Evolutionary conservation across 352 stramenopile species (phyloP), one percentile per base, ranked within the genome.

Genomic region (Blastocystis sp.): DNA sequence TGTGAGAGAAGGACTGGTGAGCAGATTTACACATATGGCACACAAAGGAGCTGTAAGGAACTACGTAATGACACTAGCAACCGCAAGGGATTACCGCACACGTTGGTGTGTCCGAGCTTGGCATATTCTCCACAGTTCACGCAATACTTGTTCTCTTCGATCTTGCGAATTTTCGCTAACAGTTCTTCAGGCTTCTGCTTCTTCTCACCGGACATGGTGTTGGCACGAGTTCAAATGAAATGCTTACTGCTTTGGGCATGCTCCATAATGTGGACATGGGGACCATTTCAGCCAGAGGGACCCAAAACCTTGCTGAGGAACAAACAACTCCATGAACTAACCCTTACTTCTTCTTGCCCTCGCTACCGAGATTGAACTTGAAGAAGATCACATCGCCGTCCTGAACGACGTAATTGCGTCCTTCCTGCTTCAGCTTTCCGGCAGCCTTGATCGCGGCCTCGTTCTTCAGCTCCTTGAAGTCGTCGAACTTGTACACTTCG

Each of bases 341-440:
- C 70, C 70, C 56, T 84, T 91, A 90, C 86, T 95, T 95, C 90
- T 95, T 96, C 89, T 94, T 94, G 40, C 87, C 81, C 28, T 91
- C 91, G 59, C 92, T 94, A 52, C 60, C 65, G 40, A 92, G 90
- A 88, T 96, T 96, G 90, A 96, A 94, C 91, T 95, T 95, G 88
- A 97, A 97, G 59, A 95, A 91, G 34, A 94, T 92, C 91, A 97
- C 95, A 90, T 96, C 94, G 64, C 94, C 94, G 88, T 96, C 93
- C 86, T 96, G 90, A 88, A 97, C 93, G 7, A 93, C 90, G 82
- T 97, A 97, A 23, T 90, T 90, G 82, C 95, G 95, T 82, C 94
- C 94, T 91, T 97, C 93, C 88, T 95, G 91, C 80, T 92, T 89
- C 80, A 95, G 94, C 88, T 96, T 96, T 86, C 94, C 94, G 65